Evolutionary conservation across 2,329 filamentous ascomycete species (phyloP), one percentile per base, ranked within the genome.

Genomic region (Fusarium nanum): DNA sequence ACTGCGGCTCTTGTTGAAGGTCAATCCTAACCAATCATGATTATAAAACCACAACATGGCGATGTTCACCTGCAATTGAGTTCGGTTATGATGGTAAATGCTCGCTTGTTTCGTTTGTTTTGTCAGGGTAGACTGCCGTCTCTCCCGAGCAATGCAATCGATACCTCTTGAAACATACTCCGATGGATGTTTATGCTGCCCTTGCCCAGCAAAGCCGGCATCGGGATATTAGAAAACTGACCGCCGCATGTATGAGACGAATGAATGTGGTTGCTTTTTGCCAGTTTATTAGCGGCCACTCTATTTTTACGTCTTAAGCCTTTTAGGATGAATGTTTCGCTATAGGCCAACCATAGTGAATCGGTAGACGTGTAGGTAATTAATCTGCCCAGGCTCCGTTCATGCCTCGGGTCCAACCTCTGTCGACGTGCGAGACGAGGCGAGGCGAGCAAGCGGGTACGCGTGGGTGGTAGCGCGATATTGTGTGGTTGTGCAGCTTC

Each of bases 301-400:
- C 18, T n/a, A 37, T 37, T n/a, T 37, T n/a, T 37, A 18, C 10
- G 34, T 11, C 18, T 37, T 37, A n/a, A 37, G 34, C 34, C 6
- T n/a, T 37, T n/a, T n/a, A 12, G 34, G 34, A 37, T n/a, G 18
- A 37, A 37, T n/a, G 18, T n/a, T 37, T 37, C 18, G 34, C 34
- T 37, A 37, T n/a, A 37, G 34, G 34, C 18, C 18, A n/a, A 37
- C 34, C 34, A 28, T 46, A 32, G 37, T 50, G 50, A 41, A 64
- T 30, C 30, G 25, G 27, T 32, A 28, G 57, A 58, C 59, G 71
- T 71, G 67, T 71, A 30, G 12, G 28, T 7, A 66, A 63, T 75
- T 75, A 74, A 75, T 67, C 67, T 71, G 57, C 64, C 56, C 58
- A 64, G 28, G 60, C 60, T 68, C 72, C 69, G 52, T 73, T 65